These are phyloP conservation scores for Thinopyrum elongatum DNA, from an alignment of 176 grass and related monocot species.

Conservation along the genomic window DNA sequence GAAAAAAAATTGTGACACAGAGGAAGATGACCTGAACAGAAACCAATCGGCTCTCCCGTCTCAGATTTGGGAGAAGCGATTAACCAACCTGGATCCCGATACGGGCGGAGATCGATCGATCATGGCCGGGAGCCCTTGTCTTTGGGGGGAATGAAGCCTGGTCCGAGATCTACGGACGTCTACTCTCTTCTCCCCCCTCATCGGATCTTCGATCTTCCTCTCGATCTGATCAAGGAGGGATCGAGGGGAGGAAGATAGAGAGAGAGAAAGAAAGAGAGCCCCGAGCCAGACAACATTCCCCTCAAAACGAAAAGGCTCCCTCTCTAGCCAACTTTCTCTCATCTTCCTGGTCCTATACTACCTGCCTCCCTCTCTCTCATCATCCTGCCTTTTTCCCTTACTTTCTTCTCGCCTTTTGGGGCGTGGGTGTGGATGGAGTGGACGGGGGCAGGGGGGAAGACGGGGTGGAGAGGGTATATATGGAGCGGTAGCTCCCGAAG, in stretches of 20 bases:
- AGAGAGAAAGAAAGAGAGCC: constrained; percentile 26
- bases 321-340: constrained; percentile 8
- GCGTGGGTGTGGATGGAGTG: constrained; percentile 12
- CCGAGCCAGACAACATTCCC: constrained; percentile 80
- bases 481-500: neutral
- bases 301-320: constrained; percentile 58
- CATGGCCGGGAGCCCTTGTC: constrained; percentile 45
- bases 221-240: neutral
- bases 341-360: constrained; percentile 23
- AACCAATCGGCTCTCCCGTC: constrained; percentile 3
- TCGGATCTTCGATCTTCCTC: neutral
- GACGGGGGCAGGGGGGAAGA: neutral
- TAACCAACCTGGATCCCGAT: neutral
- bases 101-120: constrained; percentile 4
- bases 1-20: neutral
- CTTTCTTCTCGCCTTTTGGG: constrained; percentile 7
- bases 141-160: constrained; percentile 96
- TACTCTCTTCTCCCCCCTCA: neutral
- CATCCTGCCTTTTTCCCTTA: neutral
- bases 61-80: constrained; percentile 10
- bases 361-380: neutral
- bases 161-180: constrained; percentile 66
- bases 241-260: neutral
- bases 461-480: constrained; percentile 9
- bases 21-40: neutral